phyloP scores from a whole-genome alignment of 352 stramenopile genomes.

The Globisporangium paddicum region DNA sequence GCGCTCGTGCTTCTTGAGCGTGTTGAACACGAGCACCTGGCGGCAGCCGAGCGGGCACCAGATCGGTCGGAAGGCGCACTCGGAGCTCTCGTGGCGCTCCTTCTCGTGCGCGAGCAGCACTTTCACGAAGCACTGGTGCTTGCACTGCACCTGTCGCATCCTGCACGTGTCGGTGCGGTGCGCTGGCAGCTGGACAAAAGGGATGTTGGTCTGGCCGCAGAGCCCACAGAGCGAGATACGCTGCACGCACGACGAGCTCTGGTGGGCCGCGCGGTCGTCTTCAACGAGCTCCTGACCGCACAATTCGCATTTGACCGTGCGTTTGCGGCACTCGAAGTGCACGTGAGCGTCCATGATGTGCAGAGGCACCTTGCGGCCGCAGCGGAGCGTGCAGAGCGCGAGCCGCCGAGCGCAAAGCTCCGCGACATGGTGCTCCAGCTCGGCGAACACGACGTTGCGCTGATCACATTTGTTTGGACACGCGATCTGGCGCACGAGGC shows the following conservation, averaged over 20 bases:
- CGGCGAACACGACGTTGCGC: conserved; percentile 21
- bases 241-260: conserved; percentile 26
- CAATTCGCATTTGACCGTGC: conserved; percentile 27
- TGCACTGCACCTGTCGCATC: conserved; percentile 58
- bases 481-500: conserved; percentile 31
- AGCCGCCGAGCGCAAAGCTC: conserved; percentile 29
- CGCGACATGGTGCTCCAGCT: conserved; percentile 37
- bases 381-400: conserved; percentile 36
- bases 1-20: conserved; percentile 47
- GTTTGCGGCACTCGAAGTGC: conserved; percentile 35
- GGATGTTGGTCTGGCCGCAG: conserved; percentile 43
- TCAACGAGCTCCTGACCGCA: conserved; percentile 34
- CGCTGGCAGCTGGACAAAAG: conserved; percentile 19
- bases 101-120: conserved; percentile 51
- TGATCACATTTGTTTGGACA: conserved; percentile 55
- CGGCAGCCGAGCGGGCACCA: conserved; percentile 68
- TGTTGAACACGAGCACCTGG: conserved; percentile 40
- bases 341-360: conserved; percentile 35
- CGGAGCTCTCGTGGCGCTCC: conserved; percentile 47
- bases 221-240: conserved; percentile 48
- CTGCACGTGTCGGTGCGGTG: conserved; percentile 47
- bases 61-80: conserved; percentile 54
- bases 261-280: conserved; percentile 29
- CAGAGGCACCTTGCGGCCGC: conserved; percentile 45
- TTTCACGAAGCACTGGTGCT: conserved; percentile 43